These are phyloP conservation scores for Rachicladosporium sp. DNA, from an alignment of 2,329 filamentous ascomycete species.

Conservation along the genomic window DNA sequence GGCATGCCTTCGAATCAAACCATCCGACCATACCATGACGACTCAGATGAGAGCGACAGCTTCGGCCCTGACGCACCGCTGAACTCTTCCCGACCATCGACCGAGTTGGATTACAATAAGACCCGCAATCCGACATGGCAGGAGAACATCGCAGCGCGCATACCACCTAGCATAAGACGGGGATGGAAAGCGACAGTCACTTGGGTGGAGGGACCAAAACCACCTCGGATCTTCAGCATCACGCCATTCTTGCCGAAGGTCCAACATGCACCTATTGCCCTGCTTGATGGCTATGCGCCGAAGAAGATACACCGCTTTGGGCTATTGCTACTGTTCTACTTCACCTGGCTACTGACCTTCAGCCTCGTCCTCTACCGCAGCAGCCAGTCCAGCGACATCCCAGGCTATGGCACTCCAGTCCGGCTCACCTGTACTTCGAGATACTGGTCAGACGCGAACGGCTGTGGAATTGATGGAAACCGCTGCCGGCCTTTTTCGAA, in stretches of 20 bases:
- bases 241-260: constrained; percentile 48
- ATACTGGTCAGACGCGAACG: constrained; percentile 59
- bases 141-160: constrained; percentile 12
- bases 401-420: constrained; percentile 53
- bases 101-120: constrained; percentile 15
- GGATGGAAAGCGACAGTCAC: constrained; percentile 26
- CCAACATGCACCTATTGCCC: constrained; percentile 53
- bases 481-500: constrained; percentile 64
- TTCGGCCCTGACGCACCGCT: constrained; percentile 16
- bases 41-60: constrained; percentile 19
- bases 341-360: constrained; percentile 58
- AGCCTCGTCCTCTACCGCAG: constrained; percentile 55
- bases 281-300: constrained; percentile 52
- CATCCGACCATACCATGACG: constrained; percentile 17
- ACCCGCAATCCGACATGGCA: constrained; percentile 10
- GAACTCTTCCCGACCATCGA: constrained; percentile 8
- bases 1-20: background rate
- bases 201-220: constrained; percentile 39
- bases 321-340: constrained; percentile 48
- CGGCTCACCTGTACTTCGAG: constrained; percentile 54
- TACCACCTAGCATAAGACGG: constrained; percentile 16
- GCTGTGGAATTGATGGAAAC: constrained; percentile 62
- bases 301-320: constrained; percentile 45
- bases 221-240: constrained; percentile 37
- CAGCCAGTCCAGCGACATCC: constrained; percentile 47